Percentiles rank a stretch among this genome's conserved stretches.
Evolutionary conservation across 768 basidiomycete species (phyloP).

Genomic region (Macrocybe gigantea): DNA sequence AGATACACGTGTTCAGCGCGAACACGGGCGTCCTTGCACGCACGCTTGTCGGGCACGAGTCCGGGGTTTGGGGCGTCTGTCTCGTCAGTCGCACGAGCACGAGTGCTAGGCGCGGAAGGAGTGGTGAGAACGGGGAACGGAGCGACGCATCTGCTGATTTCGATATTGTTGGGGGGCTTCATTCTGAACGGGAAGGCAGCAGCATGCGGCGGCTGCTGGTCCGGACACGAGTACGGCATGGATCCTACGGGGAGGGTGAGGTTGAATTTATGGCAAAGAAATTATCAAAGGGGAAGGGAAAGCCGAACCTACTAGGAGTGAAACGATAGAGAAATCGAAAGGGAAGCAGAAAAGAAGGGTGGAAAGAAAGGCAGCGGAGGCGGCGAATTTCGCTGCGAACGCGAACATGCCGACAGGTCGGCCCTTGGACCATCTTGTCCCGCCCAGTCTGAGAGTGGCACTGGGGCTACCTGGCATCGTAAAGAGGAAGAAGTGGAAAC

Average conservation of each 20-base stretch:
- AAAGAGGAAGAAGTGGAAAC: too few species aligned
- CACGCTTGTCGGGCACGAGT: constrained; percentile 78
- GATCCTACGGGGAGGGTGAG: not conserved
- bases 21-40: constrained; percentile 68
- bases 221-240: too few species aligned
- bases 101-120: not conserved
- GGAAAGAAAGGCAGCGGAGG: constrained; percentile 3
- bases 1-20: constrained; percentile 83
- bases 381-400: not conserved
- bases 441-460: constrained; percentile 38
- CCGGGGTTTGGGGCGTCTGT: constrained; percentile 90
- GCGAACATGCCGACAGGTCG: not conserved
- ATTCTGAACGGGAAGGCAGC: not conserved
- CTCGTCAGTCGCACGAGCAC: constrained; percentile 65
- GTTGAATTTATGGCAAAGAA: not conserved
- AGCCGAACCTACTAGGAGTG: not conserved
- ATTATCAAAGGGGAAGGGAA: not conserved
- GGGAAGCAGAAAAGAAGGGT: not conserved
- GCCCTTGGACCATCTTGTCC: constrained; percentile 22
- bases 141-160: not conserved
- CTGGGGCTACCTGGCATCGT: constrained; percentile 25
- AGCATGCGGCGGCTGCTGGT: too few species aligned
- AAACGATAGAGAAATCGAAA: constrained; percentile 1
- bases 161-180: not conserved
- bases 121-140: not conserved